Base-by-base conservation (phyloP, 1,139 yeast genomes). In the Kodamaea alishanica region DNA sequence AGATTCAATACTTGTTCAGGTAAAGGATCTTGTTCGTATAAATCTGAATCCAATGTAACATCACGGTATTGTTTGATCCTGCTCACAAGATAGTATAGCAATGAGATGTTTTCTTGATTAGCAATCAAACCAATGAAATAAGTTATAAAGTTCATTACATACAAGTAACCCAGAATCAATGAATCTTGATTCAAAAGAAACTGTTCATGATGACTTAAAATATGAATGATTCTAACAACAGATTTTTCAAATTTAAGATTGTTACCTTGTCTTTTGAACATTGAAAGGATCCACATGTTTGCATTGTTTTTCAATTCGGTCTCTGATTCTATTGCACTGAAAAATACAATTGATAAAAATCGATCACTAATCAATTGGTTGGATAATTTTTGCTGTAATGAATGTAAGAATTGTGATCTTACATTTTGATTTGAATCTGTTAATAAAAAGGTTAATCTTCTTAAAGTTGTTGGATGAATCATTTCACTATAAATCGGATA, bases 31-130 rank as follows among this genome's bases (percentile, higher is more conserved):
- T 40, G 28, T 10, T 61, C 67, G 39, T 65, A 77, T 4, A 63
- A 58, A 1, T 51, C 47, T 9, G 68, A 61, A 24, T 65, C 64
- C n/a, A 73, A 49, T 1, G 69, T 55, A 2, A 69, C 70, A 61
- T 87, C 96, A 42, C 81, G 69, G 50, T 82, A 85, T 55, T 88
- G 95, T 55, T 88, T 89, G 24, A 88, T 75, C 36, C 95, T 70
- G 46, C 87, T 85, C 0, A 94, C 81, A 38, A 87, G 65, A 56
- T 89, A 88, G 55, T 80, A 88, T 6, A 89, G 56, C 44, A 88
- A 61, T 2, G 94, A 83, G 24, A 85, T 68, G 50, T 87, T 89
- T 24, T 82, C 85, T 30, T 75, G 71, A 6, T 73, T 78, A 0
- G 84, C 83, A 38, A 87, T 74, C 6, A 77, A 57, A 34, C 75